Conservation (phyloP, 1,284 basidiomycete genomes). For the Apiotrichum gamsii region DNA sequence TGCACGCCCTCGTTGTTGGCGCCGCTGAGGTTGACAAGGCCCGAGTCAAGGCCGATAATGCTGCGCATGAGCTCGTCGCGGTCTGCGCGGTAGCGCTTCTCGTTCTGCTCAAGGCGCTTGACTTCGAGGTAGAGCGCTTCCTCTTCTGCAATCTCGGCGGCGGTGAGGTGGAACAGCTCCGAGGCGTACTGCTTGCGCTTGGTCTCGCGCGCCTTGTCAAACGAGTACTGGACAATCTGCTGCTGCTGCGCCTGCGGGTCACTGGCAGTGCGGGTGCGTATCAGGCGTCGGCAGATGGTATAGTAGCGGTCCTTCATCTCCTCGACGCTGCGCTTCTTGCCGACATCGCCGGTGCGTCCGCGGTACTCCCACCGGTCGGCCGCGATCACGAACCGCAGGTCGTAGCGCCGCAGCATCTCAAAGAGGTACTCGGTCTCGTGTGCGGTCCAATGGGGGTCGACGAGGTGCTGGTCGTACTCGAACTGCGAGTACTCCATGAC, state of each 20-base stretch:
- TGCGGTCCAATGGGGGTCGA: slow-evolving; percentile 81
- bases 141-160: slow-evolving; percentile 88
- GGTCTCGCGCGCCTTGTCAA: slow-evolving; percentile 85
- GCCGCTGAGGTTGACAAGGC: slow-evolving; percentile 57
- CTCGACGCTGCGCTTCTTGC: slow-evolving; percentile 60
- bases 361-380: slow-evolving; percentile 78
- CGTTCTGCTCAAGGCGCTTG: slow-evolving; percentile 87
- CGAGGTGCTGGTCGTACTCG: slow-evolving; percentile 74
- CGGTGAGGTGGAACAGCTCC: slow-evolving; percentile 76
- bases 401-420: slow-evolving; percentile 70
- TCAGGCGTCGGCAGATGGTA: slow-evolving; percentile 79
- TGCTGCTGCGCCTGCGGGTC: slow-evolving; percentile 66
- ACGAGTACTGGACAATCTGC: slow-evolving; percentile 65
- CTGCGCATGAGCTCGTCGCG: slow-evolving; percentile 83
- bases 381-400: slow-evolving; percentile 84
- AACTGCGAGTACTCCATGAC: slow-evolving; percentile 79
- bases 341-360: slow-evolving; percentile 13
- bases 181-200: slow-evolving; percentile 83
- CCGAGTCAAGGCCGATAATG: slow-evolving; percentile 76
- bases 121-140: slow-evolving; percentile 92
- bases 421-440: slow-evolving; percentile 96
- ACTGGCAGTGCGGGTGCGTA: slow-evolving; percentile 70
- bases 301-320: slow-evolving; percentile 95
- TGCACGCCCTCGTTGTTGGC: slow-evolving; percentile 40
- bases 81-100: slow-evolving; percentile 79